phyloP scores from a whole-genome alignment of 1,139 yeast species.

The Yamadazyma diospyri region DNA sequence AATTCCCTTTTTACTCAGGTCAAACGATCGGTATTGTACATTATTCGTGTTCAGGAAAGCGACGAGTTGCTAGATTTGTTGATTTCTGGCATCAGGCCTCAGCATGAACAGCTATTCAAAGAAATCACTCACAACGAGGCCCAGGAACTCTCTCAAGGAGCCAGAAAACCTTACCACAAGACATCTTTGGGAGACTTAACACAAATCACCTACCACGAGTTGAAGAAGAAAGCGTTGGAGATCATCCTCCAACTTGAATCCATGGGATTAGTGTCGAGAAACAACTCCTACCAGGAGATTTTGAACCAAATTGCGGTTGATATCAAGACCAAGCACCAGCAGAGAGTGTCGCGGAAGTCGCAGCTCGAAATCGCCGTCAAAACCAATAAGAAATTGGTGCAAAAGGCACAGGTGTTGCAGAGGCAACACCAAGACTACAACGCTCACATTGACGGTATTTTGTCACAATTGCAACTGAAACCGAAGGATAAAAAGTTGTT shows the following conservation, averaged over 20 bases:
- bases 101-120: constrained; percentile 62
- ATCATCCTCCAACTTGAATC: constrained; percentile 73
- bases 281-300: constrained; percentile 72
- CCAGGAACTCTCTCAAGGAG: constrained; percentile 16
- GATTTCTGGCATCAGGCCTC: constrained; percentile 64
- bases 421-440: constrained; percentile 66
- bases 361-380: constrained; percentile 61
- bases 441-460: constrained; percentile 62
- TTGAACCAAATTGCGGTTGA: constrained; percentile 83
- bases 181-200: constrained; percentile 54
- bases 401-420: constrained; percentile 59
- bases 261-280: constrained; percentile 61
- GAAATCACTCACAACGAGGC: constrained; percentile 51
- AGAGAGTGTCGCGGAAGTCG: constrained; percentile 56
- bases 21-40: constrained; percentile 74
- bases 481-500: constrained; percentile 51
- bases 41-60: constrained; percentile 79
- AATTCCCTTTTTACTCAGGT: constrained; percentile 69
- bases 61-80: constrained; percentile 69
- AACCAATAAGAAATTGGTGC: constrained; percentile 57
- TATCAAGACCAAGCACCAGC: constrained; percentile 73
- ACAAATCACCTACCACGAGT: constrained; percentile 61
- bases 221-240: constrained; percentile 75
- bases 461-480: constrained; percentile 57
- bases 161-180: constrained; percentile 34